Base-by-base conservation (phyloP, 306 rosid species). In the Pueraria montana region DNA sequence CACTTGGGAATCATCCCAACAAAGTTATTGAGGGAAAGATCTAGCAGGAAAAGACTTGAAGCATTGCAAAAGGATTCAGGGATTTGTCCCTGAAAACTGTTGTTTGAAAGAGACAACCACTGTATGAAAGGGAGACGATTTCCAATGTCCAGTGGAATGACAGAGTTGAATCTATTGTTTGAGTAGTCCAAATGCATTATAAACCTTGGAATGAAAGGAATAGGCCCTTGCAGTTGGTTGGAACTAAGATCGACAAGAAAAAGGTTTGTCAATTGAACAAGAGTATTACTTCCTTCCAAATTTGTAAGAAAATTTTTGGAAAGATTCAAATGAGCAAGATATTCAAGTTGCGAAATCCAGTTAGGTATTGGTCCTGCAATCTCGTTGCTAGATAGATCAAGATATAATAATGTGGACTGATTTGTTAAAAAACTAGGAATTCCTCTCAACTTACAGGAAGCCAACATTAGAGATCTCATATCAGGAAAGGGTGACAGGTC, bases 361-460 rank as follows among this genome's bases (percentile, higher is more conserved):
- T 11, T 11, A 9, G 86, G 86, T 55, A 82, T 67, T 2, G 32
- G 1, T 21, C 86, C 86, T 17, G 45, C 55, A 67, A 82, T 82
- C 55, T 27, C 30, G 23, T 93, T 91, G 8, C 1, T 0, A 0
- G 95, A 81, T 5, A 91, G 87, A 80, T 88, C 91, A 11, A 93
- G 79, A n/a, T n/a, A n/a, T 34, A 0, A 0, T 43, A 91, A 69
- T 14, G 0, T 11, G 2, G 92, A 53, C 45, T 74, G 87, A 4
- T 77, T 80, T 78, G 6, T 85, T 59, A 93, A 24, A 81, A 86
- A 91, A 17, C 18, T 0, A 0, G 94, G 94, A 17, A 91, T 52
- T 2, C 0, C 53, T 12, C 4, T 18, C 42, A 93, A 9, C 0
- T 73, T 83, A 18, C 92, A 74, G 2, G 88, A 85, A 10, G 84